phyloP scores from a whole-genome alignment of 139 green algal genomes.

The Astrephomene gubernaculifera region DNA sequence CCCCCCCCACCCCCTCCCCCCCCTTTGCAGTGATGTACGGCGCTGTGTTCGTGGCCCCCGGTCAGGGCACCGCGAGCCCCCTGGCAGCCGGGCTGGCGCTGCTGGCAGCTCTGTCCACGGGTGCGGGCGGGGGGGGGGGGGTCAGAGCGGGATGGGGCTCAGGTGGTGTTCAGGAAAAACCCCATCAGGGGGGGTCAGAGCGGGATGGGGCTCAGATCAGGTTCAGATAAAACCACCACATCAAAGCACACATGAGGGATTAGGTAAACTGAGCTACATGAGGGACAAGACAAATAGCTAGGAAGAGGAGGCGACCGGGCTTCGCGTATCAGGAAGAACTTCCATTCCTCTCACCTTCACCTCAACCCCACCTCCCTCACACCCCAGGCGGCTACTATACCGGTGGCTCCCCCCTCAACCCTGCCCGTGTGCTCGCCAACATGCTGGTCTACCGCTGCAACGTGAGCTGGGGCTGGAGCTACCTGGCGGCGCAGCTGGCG shows the following conservation, averaged over 20 bases:
- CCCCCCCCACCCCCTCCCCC: background rate
- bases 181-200: too few relatives aligned
- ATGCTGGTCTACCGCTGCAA: slow-evolving; percentile 59
- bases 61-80: slow-evolving; percentile 53
- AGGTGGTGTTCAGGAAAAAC: background rate
- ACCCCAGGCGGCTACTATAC: slow-evolving; percentile 59
- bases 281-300: too few relatives aligned
- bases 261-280: too few relatives aligned
- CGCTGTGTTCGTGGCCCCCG: slow-evolving; percentile 53
- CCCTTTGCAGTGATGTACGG: slow-evolving; percentile 48
- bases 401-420: slow-evolving; percentile 59
- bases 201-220: too few relatives aligned
- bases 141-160: background rate
- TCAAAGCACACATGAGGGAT: too few relatives aligned
- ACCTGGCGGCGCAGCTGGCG: slow-evolving; percentile 51
- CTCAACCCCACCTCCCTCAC: too few relatives aligned
- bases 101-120: slow-evolving; percentile 55
- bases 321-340: too few relatives aligned
- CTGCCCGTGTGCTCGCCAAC: slow-evolving; percentile 54
- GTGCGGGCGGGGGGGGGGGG: slow-evolving; percentile 28
- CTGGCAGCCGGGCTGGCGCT: slow-evolving; percentile 56
- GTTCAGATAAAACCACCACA: too few relatives aligned
- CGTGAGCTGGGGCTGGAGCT: slow-evolving; percentile 43
- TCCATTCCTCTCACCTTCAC: too few relatives aligned
- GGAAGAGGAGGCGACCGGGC: too few relatives aligned